phyloP scores from a whole-genome alignment of 306 rosid genomes.

The Gleditsia sinensis region DNA sequence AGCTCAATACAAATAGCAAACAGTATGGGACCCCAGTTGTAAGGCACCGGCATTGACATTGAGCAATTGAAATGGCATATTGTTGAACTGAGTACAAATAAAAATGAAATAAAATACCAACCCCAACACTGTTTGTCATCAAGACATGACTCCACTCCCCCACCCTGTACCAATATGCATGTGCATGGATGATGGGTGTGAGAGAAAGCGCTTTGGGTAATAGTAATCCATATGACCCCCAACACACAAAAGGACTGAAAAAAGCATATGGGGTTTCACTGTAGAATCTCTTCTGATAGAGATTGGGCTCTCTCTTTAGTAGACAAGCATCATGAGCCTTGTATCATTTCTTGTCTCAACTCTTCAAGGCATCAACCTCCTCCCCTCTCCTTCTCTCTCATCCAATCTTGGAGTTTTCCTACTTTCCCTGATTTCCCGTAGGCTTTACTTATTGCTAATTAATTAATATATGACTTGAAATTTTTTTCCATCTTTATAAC shows the following conservation, averaged over 20 bases:
- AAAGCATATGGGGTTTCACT: slow-evolving; percentile 54
- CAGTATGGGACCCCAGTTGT: slow-evolving; percentile 33
- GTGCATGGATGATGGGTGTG: slow-evolving; percentile 83
- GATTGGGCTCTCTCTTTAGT: slow-evolving; percentile 65
- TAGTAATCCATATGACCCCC: slow-evolving; percentile 51
- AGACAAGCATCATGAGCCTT: slow-evolving; percentile 82
- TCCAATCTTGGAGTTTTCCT: slow-evolving; percentile 38
- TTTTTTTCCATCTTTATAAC: neutral
- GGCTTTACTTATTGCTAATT: neutral
- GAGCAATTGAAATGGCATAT: neutral
- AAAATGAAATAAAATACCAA: slow-evolving; percentile 15
- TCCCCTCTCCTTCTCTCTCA: slow-evolving; percentile 10
- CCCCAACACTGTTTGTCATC: neutral
- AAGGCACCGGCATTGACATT: slow-evolving; percentile 34
- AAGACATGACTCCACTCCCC: slow-evolving; percentile 73
- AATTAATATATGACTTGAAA: neutral
- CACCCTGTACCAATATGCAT: too few relatives aligned
- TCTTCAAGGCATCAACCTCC: slow-evolving; percentile 36
- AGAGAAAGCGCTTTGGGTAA: slow-evolving; percentile 50
- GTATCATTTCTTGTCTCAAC: slow-evolving; percentile 77
- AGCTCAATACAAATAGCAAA: slow-evolving; percentile 18
- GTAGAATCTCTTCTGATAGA: slow-evolving; percentile 67
- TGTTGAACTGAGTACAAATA: slow-evolving; percentile 12
- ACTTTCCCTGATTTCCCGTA: neutral
- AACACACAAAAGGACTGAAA: slow-evolving; percentile 41